Evolutionary conservation across 345 rosid species (phyloP).

Genomic region (Gossypium sturtianum): DNA sequence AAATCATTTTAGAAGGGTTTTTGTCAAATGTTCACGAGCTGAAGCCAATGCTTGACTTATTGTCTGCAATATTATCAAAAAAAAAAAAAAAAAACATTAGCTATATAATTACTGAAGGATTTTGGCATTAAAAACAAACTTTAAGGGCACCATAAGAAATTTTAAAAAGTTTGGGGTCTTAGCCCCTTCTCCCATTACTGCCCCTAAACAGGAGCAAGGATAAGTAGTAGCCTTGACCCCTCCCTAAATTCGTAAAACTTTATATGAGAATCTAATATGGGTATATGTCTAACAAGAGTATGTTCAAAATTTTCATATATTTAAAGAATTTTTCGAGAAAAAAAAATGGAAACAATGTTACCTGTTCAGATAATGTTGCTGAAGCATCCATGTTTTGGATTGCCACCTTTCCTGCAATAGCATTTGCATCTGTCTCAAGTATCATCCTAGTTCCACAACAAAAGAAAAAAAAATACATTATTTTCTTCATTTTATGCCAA

Average conservation of each 20-base stretch:
- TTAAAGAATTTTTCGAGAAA: not conserved
- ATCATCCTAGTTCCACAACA: slow-evolving; percentile 52
- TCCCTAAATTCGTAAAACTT: no score
- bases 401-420: slow-evolving; percentile 86
- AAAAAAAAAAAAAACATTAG: not conserved
- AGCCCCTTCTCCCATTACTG: no score
- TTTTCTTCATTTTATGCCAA: not conserved
- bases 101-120: not conserved
- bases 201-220: no score
- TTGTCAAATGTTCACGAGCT: slow-evolving; percentile 65
- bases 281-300: no score
- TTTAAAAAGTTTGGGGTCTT: no score
- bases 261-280: no score
- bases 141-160: no score
- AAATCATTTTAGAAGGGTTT: slow-evolving; percentile 46
- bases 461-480: not conserved
- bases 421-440: slow-evolving; percentile 76
- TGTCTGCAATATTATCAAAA: slow-evolving; percentile 33
- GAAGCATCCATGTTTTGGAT: slow-evolving; percentile 66
- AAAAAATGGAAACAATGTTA: slow-evolving; percentile 11
- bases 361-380: slow-evolving; percentile 89
- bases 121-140: no score
- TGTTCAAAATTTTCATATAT: no score
- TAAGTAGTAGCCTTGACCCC: no score
- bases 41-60: slow-evolving; percentile 58